A percentile compares a stretch with the other conserved stretches of the same genome.
Evolutionary conservation across 2,329 filamentous ascomycete genomes (phyloP).

Genomic region (Ambrosiella cleistominuta): DNA sequence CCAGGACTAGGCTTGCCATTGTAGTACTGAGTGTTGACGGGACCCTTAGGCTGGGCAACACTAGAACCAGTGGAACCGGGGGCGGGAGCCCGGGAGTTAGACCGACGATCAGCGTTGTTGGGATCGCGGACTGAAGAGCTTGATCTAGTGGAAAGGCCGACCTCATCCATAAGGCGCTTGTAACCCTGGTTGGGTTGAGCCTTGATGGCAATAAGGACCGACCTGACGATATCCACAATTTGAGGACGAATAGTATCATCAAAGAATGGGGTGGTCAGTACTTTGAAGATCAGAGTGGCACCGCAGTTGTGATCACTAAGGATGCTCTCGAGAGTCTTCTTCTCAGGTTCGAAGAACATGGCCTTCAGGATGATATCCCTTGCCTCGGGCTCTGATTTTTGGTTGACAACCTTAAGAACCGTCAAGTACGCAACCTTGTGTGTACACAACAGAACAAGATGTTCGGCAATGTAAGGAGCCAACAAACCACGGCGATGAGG

Average conservation of each 20-base stretch:
- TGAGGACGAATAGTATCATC: constrained; percentile 78
- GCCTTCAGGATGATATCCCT: constrained; percentile 79
- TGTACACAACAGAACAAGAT: constrained; percentile 86
- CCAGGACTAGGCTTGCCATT: constrained; percentile 24
- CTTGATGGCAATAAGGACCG: constrained; percentile 75
- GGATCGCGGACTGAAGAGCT: constrained; percentile 27
- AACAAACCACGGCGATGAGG: constrained; percentile 79
- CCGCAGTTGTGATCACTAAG: constrained; percentile 81
- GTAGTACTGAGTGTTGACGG: constrained; percentile 31
- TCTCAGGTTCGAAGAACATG: constrained; percentile 77
- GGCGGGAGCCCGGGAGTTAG: constrained; percentile 36
- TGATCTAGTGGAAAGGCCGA: constrained; percentile 59
- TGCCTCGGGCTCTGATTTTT: constrained; percentile 84
- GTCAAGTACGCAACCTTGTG: constrained; percentile 98
- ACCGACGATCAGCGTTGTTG: constrained; percentile 32
- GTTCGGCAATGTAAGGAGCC: constrained; percentile 78
- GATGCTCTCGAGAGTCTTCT: constrained; percentile 77
- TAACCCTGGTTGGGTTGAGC: constrained; percentile 90
- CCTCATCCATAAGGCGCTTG: constrained; percentile 97
- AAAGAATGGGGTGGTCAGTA: constrained; percentile 91
- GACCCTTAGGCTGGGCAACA: constrained; percentile 5
- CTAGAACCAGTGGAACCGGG: constrained; percentile 26
- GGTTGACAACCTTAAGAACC: constrained; percentile 95
- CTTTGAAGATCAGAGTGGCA: constrained; percentile 94
- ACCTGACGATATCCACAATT: constrained; percentile 82